Evolutionary conservation across 1,284 basidiomycete species (phyloP).

Genomic region (Sparassis latifolia): DNA sequence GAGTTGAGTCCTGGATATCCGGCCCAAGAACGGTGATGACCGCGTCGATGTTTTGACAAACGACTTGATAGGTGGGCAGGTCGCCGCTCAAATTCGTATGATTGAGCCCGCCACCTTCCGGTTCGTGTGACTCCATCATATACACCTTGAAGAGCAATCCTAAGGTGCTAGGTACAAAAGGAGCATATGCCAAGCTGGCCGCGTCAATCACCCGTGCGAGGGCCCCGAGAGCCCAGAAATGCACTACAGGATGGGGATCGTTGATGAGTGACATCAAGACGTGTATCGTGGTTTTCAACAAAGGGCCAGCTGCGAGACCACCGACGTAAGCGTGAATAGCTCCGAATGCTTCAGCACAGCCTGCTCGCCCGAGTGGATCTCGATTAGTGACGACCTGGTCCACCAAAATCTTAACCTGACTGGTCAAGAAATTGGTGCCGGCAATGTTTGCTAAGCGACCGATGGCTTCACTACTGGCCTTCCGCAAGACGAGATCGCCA

Average conservation of each 20-base stretch:
- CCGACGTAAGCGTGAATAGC: conserved; percentile 92
- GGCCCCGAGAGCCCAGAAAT: conserved; percentile 88
- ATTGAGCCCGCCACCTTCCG: conserved; percentile 82
- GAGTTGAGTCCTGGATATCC: conserved; percentile 85
- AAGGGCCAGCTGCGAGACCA: conserved; percentile 86
- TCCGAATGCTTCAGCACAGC: conserved; percentile 93
- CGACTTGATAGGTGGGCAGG: conserved; percentile 85
- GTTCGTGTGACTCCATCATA: conserved; percentile 87
- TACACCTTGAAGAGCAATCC: conserved; percentile 92
- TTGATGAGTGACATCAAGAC: conserved; percentile 93
- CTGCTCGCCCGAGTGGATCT: conserved; percentile 88
- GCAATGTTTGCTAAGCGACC: conserved; percentile 84
- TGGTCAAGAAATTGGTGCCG: conserved; percentile 81
- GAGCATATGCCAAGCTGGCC: conserved; percentile 87
- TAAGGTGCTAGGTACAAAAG: conserved; percentile 84
- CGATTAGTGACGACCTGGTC: conserved; percentile 97
- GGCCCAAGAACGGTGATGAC: conserved; percentile 93
- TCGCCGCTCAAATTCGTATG: conserved; percentile 89
- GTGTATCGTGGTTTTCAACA: conserved; percentile 95
- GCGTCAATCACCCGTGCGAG: conserved; percentile 86
- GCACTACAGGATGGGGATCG: conserved; percentile 95
- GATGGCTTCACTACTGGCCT: conserved; percentile 84
- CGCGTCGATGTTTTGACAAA: conserved; percentile 90
- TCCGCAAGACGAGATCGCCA: conserved; percentile 72
- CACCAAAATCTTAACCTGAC: conserved; percentile 87